A percentile compares a stretch with the other conserved stretches of the same genome.
phyloP scores from a whole-genome alignment of 345 rosid genomes.

The Nephelium lappaceum region DNA sequence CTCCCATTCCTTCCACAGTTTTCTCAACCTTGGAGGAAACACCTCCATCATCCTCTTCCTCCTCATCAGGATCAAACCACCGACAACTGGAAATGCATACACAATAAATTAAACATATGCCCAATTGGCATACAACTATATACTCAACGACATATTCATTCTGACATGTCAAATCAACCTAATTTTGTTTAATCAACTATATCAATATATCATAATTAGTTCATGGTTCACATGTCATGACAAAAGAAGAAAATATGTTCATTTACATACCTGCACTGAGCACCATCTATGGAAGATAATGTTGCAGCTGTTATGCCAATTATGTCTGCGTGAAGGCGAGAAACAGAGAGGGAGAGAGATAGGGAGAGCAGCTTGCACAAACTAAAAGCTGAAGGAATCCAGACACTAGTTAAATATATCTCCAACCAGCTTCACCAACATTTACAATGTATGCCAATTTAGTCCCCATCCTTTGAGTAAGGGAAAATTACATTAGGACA shows the following conservation, averaged over 20 bases:
- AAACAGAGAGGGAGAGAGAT: background rate
- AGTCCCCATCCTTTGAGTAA: background rate
- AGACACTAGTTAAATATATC: background rate
- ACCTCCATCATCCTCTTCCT: conserved; percentile 9
- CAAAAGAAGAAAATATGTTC: background rate
- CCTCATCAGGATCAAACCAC: conserved; percentile 3
- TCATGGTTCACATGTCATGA: background rate
- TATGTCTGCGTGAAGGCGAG: background rate
- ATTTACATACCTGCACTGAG: background rate
- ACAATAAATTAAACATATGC: background rate
- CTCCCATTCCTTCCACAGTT: conserved; percentile 9
- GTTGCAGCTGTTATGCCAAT: background rate
- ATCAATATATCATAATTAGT: background rate
- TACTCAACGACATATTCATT: background rate
- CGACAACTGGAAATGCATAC: conserved; percentile 11
- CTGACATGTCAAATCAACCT: background rate
- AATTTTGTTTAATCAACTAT: background rate
- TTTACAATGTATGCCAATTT: background rate
- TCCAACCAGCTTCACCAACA: background rate
- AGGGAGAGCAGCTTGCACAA: background rate
- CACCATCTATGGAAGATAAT: background rate
- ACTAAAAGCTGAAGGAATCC: background rate
- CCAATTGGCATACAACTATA: background rate
- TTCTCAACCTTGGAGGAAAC: background rate
- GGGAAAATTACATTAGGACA: too few relatives aligned